Percentiles rank a stretch among this genome's conserved stretches.
Conservation (phyloP, 192 early-diverging fungal genomes). For the Cladochytrium replicatum region DNA sequence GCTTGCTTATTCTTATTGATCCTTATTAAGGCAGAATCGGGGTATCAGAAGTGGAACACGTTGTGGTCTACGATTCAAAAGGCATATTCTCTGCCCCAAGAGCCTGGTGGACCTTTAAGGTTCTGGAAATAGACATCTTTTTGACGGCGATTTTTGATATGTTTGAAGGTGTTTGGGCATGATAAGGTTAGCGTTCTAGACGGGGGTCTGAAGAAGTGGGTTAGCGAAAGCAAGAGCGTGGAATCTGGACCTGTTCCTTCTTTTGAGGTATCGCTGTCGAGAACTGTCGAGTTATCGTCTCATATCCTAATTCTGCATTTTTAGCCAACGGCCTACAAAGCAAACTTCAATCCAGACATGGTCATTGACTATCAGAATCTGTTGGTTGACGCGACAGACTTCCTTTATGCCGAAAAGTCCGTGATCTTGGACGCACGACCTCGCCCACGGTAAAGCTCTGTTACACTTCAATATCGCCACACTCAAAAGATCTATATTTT, state of each 20-base stretch:
- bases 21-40: constrained; percentile 49
- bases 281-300: too few relatives aligned
- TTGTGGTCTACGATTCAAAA: constrained; percentile 80
- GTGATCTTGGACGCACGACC: constrained; percentile 29
- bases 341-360: constrained; percentile 15
- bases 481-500: too few relatives aligned
- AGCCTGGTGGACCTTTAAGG: constrained; percentile 91
- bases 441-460: constrained; percentile 12
- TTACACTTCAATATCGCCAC: too few relatives aligned
- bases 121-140: constrained; percentile 13
- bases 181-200: constrained; percentile 76
- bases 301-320: too few relatives aligned
- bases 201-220: constrained; percentile 82
- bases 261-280: too few relatives aligned
- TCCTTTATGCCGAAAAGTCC: constrained; percentile 15
- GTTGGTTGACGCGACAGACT: constrained; percentile 18
- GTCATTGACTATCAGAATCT: constrained; percentile 29
- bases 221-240: constrained; percentile 35
- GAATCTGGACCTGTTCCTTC: constrained; percentile 33
- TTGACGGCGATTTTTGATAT: neutral
- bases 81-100: constrained; percentile 75
- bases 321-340: too few relatives aligned
- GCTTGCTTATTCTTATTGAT: neutral
- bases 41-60: constrained; percentile 68
- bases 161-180: constrained; percentile 76